Evolutionary conservation across 331 rosid genomes (phyloP).

Genomic region (Arachis monticola): DNA sequence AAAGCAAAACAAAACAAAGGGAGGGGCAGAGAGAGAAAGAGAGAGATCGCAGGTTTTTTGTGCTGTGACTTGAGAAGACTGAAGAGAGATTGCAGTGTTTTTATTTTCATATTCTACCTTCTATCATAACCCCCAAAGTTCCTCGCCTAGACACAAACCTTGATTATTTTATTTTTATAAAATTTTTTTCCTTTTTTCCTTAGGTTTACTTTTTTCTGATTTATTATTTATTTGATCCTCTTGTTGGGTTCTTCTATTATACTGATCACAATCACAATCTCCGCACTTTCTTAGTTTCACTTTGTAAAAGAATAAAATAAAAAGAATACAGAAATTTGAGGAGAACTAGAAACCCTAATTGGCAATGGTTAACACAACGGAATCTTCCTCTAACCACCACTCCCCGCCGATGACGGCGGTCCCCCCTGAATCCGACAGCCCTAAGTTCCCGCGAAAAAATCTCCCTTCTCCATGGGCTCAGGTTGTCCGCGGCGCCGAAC

Average conservation of each 20-base stretch:
- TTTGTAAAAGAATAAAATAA: not conserved
- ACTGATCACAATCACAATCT: constrained; percentile 24
- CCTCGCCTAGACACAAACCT: not conserved
- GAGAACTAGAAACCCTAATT: constrained; percentile 48
- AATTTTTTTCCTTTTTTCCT: not conserved
- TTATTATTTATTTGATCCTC: not conserved
- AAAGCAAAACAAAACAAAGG: not conserved
- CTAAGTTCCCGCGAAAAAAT: constrained; percentile 46
- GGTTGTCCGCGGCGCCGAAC: constrained; percentile 69
- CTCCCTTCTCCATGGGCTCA: constrained; percentile 69
- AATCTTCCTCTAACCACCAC: constrained; percentile 59
- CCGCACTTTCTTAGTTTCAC: constrained; percentile 29
- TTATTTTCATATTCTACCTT: not conserved
- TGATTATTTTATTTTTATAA: not conserved
- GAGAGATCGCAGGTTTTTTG: not conserved
- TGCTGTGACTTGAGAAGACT: not conserved
- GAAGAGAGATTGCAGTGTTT: not conserved
- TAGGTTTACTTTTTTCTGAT: not conserved
- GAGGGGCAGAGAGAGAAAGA: not conserved
- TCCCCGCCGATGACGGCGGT: constrained; percentile 42
- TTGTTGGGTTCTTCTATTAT: not conserved
- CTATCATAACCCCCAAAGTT: not conserved
- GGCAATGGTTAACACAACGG: constrained; percentile 63
- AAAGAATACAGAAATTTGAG: not conserved
- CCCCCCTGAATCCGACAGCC: constrained; percentile 35